phyloP scores from a whole-genome alignment of 2,329 filamentous ascomycete genomes.

The Lasiodiplodia gonubiensis region DNA sequence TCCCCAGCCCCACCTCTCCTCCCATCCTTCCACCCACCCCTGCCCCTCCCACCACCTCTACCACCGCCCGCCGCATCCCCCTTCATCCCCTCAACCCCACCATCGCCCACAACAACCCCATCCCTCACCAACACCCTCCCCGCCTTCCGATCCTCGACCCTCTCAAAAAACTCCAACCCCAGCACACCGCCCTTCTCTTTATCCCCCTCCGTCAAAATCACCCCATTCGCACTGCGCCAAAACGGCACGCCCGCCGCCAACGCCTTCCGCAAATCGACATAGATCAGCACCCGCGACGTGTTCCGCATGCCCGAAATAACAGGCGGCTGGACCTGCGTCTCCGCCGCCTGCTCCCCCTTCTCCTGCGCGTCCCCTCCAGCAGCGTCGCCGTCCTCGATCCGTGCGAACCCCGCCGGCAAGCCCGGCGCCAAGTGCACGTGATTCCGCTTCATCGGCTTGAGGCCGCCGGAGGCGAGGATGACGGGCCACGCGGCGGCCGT shows the following conservation, averaged over 20 bases:
- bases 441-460: conserved; percentile 80
- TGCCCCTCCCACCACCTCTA: conserved; percentile 13
- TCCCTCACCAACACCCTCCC: conserved; percentile 73
- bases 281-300: conserved; percentile 68
- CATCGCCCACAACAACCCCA: conserved; percentile 64
- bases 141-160: conserved; percentile 67
- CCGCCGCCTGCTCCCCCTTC: background rate
- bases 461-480: conserved; percentile 77
- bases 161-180: conserved; percentile 70
- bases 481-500: conserved; percentile 79
- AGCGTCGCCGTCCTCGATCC: conserved; percentile 31
- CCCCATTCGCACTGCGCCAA: conserved; percentile 66
- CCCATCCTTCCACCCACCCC: conserved; percentile 34
- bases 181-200: conserved; percentile 63
- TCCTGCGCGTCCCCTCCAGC: conserved; percentile 19
- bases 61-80: conserved; percentile 34
- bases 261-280: conserved; percentile 73
- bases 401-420: conserved; percentile 58
- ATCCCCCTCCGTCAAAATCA: conserved; percentile 51
- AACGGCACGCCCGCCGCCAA: conserved; percentile 69
- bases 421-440: conserved; percentile 91
- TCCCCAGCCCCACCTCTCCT: conserved; percentile 30
- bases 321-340: conserved; percentile 33
- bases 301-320: conserved; percentile 82
- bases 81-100: conserved; percentile 52